phyloP scores from a whole-genome alignment of 306 rosid genomes.

The Prinsepia uniflora region DNA sequence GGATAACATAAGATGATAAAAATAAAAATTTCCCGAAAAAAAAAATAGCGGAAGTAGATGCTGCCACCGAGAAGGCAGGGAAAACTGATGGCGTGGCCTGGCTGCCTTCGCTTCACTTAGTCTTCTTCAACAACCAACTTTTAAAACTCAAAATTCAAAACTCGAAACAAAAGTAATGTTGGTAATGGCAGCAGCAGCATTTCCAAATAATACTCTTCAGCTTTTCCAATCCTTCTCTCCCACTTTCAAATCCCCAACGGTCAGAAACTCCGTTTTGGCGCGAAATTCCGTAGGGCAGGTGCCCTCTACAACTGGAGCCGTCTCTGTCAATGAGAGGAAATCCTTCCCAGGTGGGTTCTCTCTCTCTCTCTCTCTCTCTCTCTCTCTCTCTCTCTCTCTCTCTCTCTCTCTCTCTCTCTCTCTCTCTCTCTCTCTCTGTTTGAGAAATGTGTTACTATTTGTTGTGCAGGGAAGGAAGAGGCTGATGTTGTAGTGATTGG shows the following conservation, averaged over 20 bases:
- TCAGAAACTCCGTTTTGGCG: slow-evolving; percentile 34
- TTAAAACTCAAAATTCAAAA: too few species aligned
- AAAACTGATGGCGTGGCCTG: too few species aligned
- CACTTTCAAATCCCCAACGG: slow-evolving; percentile 15
- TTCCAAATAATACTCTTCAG: slow-evolving; percentile 1
- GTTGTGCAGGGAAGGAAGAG: slow-evolving; percentile 42
- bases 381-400: too few species aligned
- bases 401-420: too few species aligned
- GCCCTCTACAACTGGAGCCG: slow-evolving; percentile 27
- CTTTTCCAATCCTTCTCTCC: slow-evolving; percentile 11
- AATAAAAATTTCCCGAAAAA: too few species aligned
- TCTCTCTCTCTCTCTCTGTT: too few species aligned
- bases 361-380: slow-evolving; percentile 8
- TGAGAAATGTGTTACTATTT: too few species aligned
- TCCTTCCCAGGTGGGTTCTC: slow-evolving; percentile 35
- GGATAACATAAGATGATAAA: too few species aligned
- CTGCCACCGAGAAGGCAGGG: too few species aligned
- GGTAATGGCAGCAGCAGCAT: background rate
- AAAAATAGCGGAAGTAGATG: too few species aligned
- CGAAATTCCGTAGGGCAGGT: slow-evolving; percentile 38
- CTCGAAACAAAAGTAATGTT: background rate
- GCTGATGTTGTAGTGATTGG: slow-evolving; percentile 84
- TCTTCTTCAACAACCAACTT: too few species aligned
- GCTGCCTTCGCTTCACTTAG: too few species aligned
- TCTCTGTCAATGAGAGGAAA: slow-evolving; percentile 28